Evolutionary conservation across 2,329 filamentous ascomycete species (phyloP), one percentile per base, ranked within the genome.

Genomic region (Pseudogymnoascus sp.): DNA sequence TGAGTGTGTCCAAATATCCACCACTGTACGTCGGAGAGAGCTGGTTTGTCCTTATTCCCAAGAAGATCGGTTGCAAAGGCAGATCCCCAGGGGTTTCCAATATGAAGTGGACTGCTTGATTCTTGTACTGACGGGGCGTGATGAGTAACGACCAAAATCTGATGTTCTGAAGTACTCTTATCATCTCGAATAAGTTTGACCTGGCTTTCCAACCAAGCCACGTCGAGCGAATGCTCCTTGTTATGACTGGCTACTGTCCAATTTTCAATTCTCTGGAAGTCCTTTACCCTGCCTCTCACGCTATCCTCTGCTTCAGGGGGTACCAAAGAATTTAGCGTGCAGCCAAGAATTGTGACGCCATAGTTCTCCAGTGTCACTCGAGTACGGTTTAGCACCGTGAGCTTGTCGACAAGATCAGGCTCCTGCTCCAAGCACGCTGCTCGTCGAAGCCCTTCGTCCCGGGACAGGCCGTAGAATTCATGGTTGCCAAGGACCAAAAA

Each of bases 271-370:
- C 77, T 75, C 25, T 77, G 72, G 60, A 84, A 86, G 69, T 87
- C 84, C 19, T 76, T 78, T 8, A 85, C 73, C 63, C 74, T 79
- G 35, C 70, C 70, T 25, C 72, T 55, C 12, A 86, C 78, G 4
- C 76, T 67, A 0, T 70, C 69, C 9, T 67, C 71, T 4, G 74
- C 72, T 4, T 75, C 70, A 0, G 74, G 65, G 0, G 79, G 74
- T 5, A 87, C 76, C 0, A 71, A 66, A 1, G 82, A 84, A 80
- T 83, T 85, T 0, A 87, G 74, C 1, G 82, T 84, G 65, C 81
- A 85, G 5, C 84, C 84, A 1, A 86, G 70, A 2, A 86, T 71
- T 2, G 78, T 81, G n/a, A 84, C 60, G 23, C 69, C 69, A 0
- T 78, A 77, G 1, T 71, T 70, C 1, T 73, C 69, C 16, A 77